Conservation (phyloP, 2,329 filamentous ascomycete species). For the Dactylellina leptospora region DNA sequence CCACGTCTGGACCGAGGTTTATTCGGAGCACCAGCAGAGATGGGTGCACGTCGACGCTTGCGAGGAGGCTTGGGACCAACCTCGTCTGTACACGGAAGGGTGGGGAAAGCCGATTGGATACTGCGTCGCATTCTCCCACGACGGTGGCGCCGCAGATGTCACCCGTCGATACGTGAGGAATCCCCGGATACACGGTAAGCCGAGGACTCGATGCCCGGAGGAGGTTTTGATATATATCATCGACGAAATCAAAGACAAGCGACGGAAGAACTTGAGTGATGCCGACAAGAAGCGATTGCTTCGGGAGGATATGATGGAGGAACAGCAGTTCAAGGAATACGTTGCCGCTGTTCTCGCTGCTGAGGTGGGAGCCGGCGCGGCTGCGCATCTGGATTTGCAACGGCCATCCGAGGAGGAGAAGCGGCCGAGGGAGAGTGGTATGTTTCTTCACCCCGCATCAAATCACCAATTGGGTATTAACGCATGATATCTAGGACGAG, state of each 20-base stretch:
- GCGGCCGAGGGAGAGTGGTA: slow-evolving; percentile 56
- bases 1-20: slow-evolving; percentile 97
- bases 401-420: slow-evolving; percentile 54
- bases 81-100: slow-evolving; percentile 87
- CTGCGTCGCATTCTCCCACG: slow-evolving; percentile 94
- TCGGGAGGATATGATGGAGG: slow-evolving; percentile 80
- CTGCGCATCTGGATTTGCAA: slow-evolving; percentile 41
- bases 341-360: slow-evolving; percentile 75
- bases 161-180: slow-evolving; percentile 76
- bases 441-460: slow-evolving; percentile 31
- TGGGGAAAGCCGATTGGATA: slow-evolving; percentile 98
- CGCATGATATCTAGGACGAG: slow-evolving; percentile 52
- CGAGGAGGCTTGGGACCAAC: slow-evolving; percentile 95
- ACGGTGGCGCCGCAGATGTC: slow-evolving; percentile 73
- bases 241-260: slow-evolving; percentile 85
- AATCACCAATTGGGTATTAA: slow-evolving; percentile 41
- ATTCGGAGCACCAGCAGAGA: slow-evolving; percentile 88
- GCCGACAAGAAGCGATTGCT: slow-evolving; percentile 82
- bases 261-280: slow-evolving; percentile 84
- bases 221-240: slow-evolving; percentile 90
- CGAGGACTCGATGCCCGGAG: slow-evolving; percentile 82
- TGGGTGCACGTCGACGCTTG: slow-evolving; percentile 98
- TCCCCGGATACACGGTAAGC: slow-evolving; percentile 72
- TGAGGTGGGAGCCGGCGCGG: slow-evolving; percentile 52
- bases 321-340: slow-evolving; percentile 76